phyloP scores from a whole-genome alignment of 2,329 filamentous ascomycete species.

The Penicillium sp. region DNA sequence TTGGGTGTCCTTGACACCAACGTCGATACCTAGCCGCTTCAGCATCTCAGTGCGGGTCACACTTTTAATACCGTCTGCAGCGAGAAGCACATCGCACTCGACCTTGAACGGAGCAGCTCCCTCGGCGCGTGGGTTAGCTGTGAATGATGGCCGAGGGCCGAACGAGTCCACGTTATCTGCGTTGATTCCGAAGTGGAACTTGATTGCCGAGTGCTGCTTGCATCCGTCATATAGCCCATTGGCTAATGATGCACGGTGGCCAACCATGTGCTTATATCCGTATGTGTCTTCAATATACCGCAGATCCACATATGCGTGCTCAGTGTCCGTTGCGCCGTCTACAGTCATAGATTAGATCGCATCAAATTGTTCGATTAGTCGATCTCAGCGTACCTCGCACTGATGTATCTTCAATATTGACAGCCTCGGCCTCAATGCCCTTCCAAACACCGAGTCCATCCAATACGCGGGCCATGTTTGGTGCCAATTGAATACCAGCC shows the following conservation, averaged over 20 bases:
- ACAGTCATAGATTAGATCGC: conserved; percentile 19
- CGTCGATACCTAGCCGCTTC: conserved; percentile 29
- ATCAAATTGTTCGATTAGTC: background rate
- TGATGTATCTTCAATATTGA: conserved; percentile 61
- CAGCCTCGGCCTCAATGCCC: conserved; percentile 61
- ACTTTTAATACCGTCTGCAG: conserved; percentile 49
- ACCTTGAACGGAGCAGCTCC: conserved; percentile 41
- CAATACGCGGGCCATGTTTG: conserved; percentile 70
- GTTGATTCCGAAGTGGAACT: conserved; percentile 57
- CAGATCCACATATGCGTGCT: conserved; percentile 63
- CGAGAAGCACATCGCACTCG: conserved; percentile 46
- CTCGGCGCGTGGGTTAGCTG: conserved; percentile 49
- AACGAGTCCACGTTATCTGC: conserved; percentile 52
- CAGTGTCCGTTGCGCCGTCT: conserved; percentile 57
- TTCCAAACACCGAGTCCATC: conserved; percentile 65
- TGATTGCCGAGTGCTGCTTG: conserved; percentile 53
- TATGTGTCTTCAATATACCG: conserved; percentile 59
- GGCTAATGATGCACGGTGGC: conserved; percentile 65
- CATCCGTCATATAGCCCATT: conserved; percentile 63
- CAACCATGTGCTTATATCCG: conserved; percentile 69
- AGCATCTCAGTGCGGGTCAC: conserved; percentile 39
- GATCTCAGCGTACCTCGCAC: conserved; percentile 50
- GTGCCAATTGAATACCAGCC: conserved; percentile 74
- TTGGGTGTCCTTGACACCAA: conserved; percentile 42
- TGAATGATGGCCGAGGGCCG: conserved; percentile 52